Conservation (phyloP, 148 eudicot genomes). For the Persicaria maculosa region DNA sequence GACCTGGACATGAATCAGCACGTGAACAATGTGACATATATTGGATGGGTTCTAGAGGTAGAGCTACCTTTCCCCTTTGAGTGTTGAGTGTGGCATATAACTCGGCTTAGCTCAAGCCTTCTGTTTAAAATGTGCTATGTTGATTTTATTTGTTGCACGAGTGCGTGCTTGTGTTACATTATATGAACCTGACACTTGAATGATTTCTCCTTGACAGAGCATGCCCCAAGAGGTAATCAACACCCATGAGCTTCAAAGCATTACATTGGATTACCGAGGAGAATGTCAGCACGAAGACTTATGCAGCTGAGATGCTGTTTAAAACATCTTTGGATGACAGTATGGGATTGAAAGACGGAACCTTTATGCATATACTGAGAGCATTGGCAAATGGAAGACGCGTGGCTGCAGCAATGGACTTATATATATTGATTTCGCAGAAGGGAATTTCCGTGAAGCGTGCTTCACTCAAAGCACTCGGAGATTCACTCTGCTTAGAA, state of each 20-base stretch:
- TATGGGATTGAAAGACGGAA: constrained; percentile 27
- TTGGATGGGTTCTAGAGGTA: constrained; percentile 95
- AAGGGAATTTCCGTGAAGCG: constrained; percentile 27
- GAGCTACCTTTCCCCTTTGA: constrained; percentile 15
- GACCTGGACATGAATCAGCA: constrained; percentile 98
- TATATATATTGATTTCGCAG: constrained; percentile 31
- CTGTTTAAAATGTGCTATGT: too few species aligned
- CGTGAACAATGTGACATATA: constrained; percentile 91
- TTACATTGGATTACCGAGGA: constrained; percentile 77
- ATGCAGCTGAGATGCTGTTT: constrained; percentile 57
- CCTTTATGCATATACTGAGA: constrained; percentile 50
- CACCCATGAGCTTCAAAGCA: constrained; percentile 70
- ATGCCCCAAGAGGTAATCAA: constrained; percentile 74
- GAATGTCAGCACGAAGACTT: constrained; percentile 80
- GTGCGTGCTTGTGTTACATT: background rate
- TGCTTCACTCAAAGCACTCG: constrained; percentile 37
- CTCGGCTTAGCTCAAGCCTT: too few species aligned
- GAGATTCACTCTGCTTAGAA: constrained; percentile 40
- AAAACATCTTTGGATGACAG: constrained; percentile 35
- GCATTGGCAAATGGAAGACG: constrained; percentile 45
- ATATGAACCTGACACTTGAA: background rate
- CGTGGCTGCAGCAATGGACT: constrained; percentile 39
- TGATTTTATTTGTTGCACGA: too few species aligned
- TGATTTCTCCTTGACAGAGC: constrained; percentile 38
- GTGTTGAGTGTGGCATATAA: too few species aligned